These are phyloP conservation scores for Lunasporangiospora selenospora DNA, from an alignment of 192 early-diverging fungal species.

Conservation along the genomic window DNA sequence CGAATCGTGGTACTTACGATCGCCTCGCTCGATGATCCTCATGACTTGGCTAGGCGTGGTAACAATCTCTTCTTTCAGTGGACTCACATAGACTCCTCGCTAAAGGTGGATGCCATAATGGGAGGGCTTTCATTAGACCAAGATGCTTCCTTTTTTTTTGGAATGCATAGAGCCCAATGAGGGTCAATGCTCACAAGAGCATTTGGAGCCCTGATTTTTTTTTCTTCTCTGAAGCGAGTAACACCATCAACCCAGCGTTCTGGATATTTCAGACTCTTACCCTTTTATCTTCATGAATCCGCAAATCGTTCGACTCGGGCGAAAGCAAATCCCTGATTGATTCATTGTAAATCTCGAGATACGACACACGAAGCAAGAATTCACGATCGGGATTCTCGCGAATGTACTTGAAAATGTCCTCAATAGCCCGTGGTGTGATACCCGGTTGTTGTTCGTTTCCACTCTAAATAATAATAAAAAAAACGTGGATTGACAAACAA, in stretches of 20 bases:
- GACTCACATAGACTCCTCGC: conserved; percentile 77
- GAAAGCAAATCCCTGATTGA: conserved; percentile 88
- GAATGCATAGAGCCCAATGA: too few relatives aligned
- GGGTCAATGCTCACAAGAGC: too few relatives aligned
- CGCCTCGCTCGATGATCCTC: conserved; percentile 77
- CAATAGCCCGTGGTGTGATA: conserved; percentile 77
- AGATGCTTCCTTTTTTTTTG: too few relatives aligned
- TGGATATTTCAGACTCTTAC: too few relatives aligned
- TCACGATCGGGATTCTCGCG: conserved; percentile 71
- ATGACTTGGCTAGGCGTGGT: conserved; percentile 75
- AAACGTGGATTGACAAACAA: too few relatives aligned
- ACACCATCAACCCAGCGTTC: too few relatives aligned
- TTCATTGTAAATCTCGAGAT: conserved; percentile 99
- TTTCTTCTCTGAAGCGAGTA: too few relatives aligned
- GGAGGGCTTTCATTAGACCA: too few relatives aligned
- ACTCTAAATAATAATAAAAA: too few relatives aligned
- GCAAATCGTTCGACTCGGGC: conserved; percentile 82
- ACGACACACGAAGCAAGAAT: conserved; percentile 94
- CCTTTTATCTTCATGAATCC: conserved; percentile 80
- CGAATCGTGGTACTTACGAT: conserved; percentile 55
- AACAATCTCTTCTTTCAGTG: conserved; percentile 78
- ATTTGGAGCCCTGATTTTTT: too few relatives aligned
- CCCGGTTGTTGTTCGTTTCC: conserved; percentile 76
- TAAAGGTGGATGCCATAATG: too few relatives aligned
- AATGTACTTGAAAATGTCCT: conserved; percentile 82